These are phyloP conservation scores for Arthrobotrys megalospora DNA, from an alignment of 2,329 filamentous ascomycete genomes.

Conservation along the genomic window DNA sequence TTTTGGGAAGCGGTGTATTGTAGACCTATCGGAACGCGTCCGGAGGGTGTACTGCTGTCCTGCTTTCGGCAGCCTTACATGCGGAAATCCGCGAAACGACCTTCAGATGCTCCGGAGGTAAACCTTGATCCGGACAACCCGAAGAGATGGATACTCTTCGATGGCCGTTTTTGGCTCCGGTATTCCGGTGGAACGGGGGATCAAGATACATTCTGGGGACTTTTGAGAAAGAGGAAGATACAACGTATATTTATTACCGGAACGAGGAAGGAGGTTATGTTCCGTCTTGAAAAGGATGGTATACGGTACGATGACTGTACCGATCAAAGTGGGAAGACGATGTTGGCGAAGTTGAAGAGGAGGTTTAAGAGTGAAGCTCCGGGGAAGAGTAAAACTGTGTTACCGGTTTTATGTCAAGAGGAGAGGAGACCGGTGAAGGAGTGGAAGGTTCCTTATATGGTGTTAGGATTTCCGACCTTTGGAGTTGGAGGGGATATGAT, in stretches of 20 bases:
- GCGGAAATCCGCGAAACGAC: not conserved
- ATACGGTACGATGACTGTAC: not conserved
- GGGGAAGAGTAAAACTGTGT: slow-evolving; percentile 46
- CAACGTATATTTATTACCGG: slow-evolving; percentile 41
- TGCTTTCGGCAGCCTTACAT: slow-evolving; percentile 51
- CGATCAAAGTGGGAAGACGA: not conserved
- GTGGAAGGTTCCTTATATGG: slow-evolving; percentile 44
- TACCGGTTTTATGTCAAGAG: slow-evolving; percentile 51
- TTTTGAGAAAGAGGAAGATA: not conserved
- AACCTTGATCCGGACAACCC: slow-evolving; percentile 1
- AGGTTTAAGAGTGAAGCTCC: slow-evolving; percentile 40
- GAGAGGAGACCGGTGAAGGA: slow-evolving; percentile 5
- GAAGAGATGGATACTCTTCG: slow-evolving; percentile 33
- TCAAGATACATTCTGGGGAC: not conserved
- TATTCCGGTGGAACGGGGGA: slow-evolving; percentile 22
- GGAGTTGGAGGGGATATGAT: slow-evolving; percentile 24
- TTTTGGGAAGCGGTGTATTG: slow-evolving; percentile 49
- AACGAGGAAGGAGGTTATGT: slow-evolving; percentile 53
- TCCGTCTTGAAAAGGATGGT: not conserved
- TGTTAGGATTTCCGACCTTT: slow-evolving; percentile 46
- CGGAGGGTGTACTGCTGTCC: slow-evolving; percentile 31
- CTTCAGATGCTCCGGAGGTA: slow-evolving; percentile 30
- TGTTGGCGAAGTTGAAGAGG: slow-evolving; percentile 10
- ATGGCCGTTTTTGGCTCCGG: slow-evolving; percentile 47
- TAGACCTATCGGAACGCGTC: not conserved